A percentile compares a stretch with the other conserved stretches of the same genome.
Conservation (phyloP, 345 rosid genomes). For the Sisymbrium irio region DNA sequence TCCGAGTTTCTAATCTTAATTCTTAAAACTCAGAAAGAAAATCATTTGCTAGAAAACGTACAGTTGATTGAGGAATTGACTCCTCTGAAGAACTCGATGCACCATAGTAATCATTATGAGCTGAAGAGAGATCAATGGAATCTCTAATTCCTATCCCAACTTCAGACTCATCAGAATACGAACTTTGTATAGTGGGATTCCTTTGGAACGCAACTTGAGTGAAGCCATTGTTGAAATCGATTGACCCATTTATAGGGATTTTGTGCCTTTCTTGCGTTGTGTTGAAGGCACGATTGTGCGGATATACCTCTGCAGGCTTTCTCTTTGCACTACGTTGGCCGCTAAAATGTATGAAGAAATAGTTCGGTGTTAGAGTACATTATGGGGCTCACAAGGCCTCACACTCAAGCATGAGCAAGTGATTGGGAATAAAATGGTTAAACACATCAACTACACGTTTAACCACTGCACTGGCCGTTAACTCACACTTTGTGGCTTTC, state of each 20-base stretch:
- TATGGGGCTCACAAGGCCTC: background rate
- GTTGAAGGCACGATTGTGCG: background rate
- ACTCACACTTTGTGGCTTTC: no score
- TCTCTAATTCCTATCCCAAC: background rate
- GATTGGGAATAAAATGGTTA: no score
- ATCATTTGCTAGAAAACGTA: constrained; percentile 19
- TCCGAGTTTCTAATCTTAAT: background rate
- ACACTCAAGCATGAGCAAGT: no score
- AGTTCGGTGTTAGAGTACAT: background rate
- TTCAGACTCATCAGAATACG: constrained; percentile 25
- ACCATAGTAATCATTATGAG: constrained; percentile 34
- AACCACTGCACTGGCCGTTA: no score
- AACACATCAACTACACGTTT: no score
- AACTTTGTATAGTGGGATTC: constrained; percentile 10
- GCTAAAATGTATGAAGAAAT: background rate
- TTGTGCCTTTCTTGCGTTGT: background rate
- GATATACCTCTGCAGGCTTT: constrained; percentile 4
- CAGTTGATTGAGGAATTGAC: constrained; percentile 30
- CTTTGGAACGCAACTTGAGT: constrained; percentile 21
- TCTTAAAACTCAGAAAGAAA: background rate
- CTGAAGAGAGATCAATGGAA: constrained; percentile 12
- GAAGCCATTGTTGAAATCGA: constrained; percentile 22
- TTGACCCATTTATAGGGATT: background rate
- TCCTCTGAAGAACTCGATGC: constrained; percentile 33
- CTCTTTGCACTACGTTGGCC: constrained; percentile 11